Conservation (phyloP, 1,284 basidiomycete genomes). For the Irpex lacteus region DNA sequence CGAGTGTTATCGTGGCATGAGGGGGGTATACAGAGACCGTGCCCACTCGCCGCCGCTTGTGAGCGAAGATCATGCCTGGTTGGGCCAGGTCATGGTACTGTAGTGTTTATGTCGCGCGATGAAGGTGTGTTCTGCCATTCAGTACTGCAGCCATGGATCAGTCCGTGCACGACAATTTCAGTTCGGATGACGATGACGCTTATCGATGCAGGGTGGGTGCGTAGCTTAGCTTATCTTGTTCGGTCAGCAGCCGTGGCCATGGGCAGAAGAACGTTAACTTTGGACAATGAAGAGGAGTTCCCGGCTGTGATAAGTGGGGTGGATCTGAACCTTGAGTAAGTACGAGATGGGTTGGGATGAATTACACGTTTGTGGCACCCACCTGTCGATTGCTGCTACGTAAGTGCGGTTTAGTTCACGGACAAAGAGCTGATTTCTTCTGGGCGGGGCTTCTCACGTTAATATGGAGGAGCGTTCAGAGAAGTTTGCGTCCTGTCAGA, state of each 20-base stretch:
- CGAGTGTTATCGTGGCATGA: not conserved
- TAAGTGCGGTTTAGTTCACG: not conserved
- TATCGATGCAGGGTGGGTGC: not conserved
- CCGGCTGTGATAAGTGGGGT: not conserved
- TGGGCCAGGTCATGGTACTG: not conserved
- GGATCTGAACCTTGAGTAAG: not conserved
- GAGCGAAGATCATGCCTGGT: not conserved
- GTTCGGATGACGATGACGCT: not conserved
- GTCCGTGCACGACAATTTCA: not conserved
- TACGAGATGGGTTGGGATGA: not conserved
- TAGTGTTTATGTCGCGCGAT: not conserved
- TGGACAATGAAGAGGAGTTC: no score
- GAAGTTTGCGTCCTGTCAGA: not conserved
- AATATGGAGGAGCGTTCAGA: not conserved
- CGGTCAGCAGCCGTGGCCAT: not conserved
- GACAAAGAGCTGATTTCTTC: not conserved
- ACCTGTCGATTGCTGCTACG: not conserved
- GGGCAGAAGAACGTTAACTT: not conserved
- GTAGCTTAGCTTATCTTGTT: not conserved
- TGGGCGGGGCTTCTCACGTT: not conserved
- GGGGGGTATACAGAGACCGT: not conserved
- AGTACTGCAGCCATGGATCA: not conserved
- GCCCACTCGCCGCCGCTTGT: not conserved
- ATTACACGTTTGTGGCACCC: not conserved
- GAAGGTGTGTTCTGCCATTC: not conserved